Base-by-base conservation (phyloP, 257 asterid species). In the Leonotis leonurus region DNA sequence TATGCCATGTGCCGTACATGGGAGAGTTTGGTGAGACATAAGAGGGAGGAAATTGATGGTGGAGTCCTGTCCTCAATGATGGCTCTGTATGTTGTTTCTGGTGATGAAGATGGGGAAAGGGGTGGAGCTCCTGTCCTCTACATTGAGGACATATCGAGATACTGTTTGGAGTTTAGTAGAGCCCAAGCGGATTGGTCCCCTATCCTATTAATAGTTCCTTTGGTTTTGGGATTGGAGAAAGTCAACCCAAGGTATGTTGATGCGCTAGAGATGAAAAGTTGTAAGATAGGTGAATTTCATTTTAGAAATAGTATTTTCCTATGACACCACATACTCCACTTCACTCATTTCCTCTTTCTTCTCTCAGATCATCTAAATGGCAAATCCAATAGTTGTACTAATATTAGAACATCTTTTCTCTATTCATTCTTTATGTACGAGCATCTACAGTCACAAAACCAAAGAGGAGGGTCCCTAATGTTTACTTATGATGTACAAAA, bases 41-140 rank as follows among this genome's bases (percentile, higher is more conserved):
- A 74, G 74, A 80, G 56, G 59, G 77, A 73, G 52, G 87, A 80
- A 41, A 67, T 49, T 25, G 73, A 54, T 37, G 55, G 53, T 70
- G 88, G 74, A 39, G 74, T 71, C 56, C 52, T 76, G 54, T 77
- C 83, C 55, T 77, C 77, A 1, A 46, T 60, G 70, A 78, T 93
- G 86, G 74, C 81, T 60, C 60, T 87, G 52, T 89, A 80, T 68
- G 94, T 93, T 65, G 99, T 93, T 62, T 89, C 97, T 69, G 99
- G 99, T 63, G 97, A 87, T 77, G 98, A 85, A 72, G 89, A 93
- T 75, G 99, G 97, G 43, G 97, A 89, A 77, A 83, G 99, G 68
- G 99, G 99, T 70, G 99, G 99, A 54, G 99, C 99, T 35, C 99
- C 99, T 8, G 91, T 81, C 45, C 85, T 89, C 37, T 93, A 95